phyloP scores from a whole-genome alignment of 2,329 filamentous ascomycete genomes.

The Paecilomyces variotii region DNA sequence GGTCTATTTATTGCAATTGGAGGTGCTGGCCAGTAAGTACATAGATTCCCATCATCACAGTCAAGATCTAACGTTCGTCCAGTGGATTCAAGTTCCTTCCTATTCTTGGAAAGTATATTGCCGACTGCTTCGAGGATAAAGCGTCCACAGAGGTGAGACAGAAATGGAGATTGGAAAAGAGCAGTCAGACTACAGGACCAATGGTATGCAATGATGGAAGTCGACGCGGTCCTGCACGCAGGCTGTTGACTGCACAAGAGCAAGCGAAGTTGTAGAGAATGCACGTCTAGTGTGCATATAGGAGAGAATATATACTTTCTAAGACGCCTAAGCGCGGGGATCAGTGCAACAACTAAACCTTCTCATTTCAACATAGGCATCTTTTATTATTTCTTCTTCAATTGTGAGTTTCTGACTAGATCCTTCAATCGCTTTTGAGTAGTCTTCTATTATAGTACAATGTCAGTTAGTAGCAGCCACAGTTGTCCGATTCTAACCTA shows the following conservation, averaged over 20 bases:
- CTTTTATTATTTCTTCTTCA: no score
- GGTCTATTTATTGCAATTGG: conserved; percentile 30
- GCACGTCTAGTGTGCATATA: not conserved
- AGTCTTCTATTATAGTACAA: no score
- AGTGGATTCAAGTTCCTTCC: conserved; percentile 53
- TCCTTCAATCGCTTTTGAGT: no score
- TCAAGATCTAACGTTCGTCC: not conserved
- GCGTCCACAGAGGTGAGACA: conserved; percentile 45
- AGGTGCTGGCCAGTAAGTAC: not conserved
- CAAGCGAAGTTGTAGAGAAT: not conserved
- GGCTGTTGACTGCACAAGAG: not conserved
- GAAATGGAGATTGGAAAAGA: conserved; percentile 45
- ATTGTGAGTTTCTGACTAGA: no score
- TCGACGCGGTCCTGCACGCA: not conserved
- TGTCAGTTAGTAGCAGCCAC: no score
- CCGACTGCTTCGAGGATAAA: conserved; percentile 45
- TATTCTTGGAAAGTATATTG: conserved; percentile 54
- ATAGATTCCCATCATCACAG: not conserved
- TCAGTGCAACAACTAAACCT: no score
- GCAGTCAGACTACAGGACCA: not conserved
- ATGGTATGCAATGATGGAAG: not conserved
- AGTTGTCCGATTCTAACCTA: no score
- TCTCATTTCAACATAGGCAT: no score
- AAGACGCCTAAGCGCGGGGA: no score
- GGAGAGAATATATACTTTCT: no score